Conservation (phyloP, 192 early-diverging fungal species). For the Lobulomyces angularis region DNA sequence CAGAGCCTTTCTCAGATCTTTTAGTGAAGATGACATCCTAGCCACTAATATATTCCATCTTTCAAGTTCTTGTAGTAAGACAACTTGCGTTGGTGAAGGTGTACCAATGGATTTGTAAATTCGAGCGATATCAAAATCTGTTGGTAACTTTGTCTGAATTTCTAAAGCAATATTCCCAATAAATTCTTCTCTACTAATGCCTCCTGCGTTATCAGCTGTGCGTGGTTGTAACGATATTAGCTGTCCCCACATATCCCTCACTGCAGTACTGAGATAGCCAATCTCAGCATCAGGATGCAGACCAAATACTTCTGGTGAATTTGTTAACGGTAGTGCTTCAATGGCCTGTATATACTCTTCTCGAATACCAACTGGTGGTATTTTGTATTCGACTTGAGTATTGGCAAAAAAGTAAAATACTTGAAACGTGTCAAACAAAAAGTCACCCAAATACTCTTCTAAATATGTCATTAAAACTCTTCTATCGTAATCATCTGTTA, state of each 20-base stretch:
- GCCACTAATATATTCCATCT: conserved; percentile 52
- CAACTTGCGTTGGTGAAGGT: conserved; percentile 44
- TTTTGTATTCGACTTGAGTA: conserved; percentile 36
- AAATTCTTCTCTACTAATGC: conserved; percentile 51
- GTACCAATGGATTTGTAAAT: conserved; percentile 43
- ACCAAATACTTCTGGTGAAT: conserved; percentile 52
- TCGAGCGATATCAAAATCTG: conserved; percentile 36
- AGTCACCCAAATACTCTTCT: conserved; percentile 53
- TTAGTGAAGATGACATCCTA: conserved; percentile 32
- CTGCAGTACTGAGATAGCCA: conserved; percentile 46
- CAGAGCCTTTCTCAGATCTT: conserved; percentile 36
- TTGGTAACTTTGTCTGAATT: conserved; percentile 41
- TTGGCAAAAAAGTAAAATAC: conserved; percentile 46
- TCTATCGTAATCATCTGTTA: conserved; percentile 53
- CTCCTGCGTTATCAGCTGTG: conserved; percentile 41
- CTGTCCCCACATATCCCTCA: conserved; percentile 53
- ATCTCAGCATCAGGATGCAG: conserved; percentile 54
- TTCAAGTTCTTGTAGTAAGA: conserved; percentile 47
- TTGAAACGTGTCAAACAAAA: conserved; percentile 50
- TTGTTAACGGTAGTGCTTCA: conserved; percentile 42
- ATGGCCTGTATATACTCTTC: conserved; percentile 47
- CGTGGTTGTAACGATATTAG: conserved; percentile 46
- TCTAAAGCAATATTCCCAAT: conserved; percentile 46
- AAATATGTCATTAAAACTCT: conserved; percentile 46
- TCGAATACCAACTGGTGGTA: conserved; percentile 25